Percentiles rank a stretch among this genome's conserved stretches.
Evolutionary conservation across 345 rosid genomes (phyloP).

Genomic region (Mallotus nudiflorus): DNA sequence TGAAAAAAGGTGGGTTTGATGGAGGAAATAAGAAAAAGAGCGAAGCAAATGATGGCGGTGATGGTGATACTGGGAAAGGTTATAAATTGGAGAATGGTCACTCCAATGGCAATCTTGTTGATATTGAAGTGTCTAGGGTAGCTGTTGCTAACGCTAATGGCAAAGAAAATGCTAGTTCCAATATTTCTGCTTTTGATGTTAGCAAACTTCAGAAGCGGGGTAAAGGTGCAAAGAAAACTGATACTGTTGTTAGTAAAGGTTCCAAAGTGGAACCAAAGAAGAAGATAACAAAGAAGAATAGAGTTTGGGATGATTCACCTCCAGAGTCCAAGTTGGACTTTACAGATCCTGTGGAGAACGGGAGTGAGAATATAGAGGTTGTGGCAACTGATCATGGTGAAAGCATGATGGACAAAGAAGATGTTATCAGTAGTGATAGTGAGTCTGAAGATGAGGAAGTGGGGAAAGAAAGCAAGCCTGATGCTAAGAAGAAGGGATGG

Average conservation of each 20-base stretch:
- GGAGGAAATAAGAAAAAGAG: conserved; percentile 56
- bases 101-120: conserved; percentile 47
- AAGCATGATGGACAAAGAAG: conserved; percentile 99
- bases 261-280: conserved; percentile 74
- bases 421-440: conserved; percentile 79
- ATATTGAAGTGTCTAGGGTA: conserved; percentile 44
- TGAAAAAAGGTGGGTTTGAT: conserved; percentile 51
- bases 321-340: conserved; percentile 74
- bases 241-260: conserved; percentile 67
- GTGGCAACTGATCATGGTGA: conserved; percentile 85
- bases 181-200: conserved; percentile 77
- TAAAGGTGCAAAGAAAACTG: conserved; percentile 90
- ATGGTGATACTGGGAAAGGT: conserved; percentile 46
- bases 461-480: conserved; percentile 61
- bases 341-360: conserved; percentile 65
- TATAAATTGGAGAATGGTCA: conserved; percentile 61
- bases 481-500: conserved; percentile 89
- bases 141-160: conserved; percentile 66
- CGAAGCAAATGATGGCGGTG: conserved; percentile 53
- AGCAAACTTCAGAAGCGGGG: conserved; percentile 83
- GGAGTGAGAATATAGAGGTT: conserved; percentile 50
- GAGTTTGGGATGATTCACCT: conserved; percentile 95
- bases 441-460: conserved; percentile 69
- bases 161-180: conserved; percentile 75
- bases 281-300: conserved; percentile 75